These are phyloP conservation scores for Quillaja saponaria DNA, from an alignment of 306 rosid species.

Conservation along the genomic window DNA sequence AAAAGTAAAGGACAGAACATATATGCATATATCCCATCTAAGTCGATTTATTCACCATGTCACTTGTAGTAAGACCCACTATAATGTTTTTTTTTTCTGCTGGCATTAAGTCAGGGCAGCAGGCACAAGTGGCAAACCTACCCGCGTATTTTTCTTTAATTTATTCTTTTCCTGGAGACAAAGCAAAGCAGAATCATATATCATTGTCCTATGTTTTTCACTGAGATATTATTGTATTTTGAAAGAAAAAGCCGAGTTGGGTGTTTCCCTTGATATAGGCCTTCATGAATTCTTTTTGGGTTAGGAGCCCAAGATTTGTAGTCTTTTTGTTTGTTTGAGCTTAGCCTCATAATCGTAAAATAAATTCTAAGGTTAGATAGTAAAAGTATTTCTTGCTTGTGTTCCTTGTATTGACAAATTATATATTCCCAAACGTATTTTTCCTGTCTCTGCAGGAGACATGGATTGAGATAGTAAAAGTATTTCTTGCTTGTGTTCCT, in stretches of 20 bases:
- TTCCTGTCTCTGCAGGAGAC: too few species aligned
- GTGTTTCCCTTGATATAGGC: too few species aligned
- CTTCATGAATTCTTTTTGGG: not conserved
- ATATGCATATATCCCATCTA: too few species aligned
- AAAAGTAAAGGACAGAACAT: too few species aligned
- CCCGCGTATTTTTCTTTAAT: constrained; percentile 21
- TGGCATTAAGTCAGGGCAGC: constrained; percentile 26
- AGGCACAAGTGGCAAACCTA: constrained; percentile 23
- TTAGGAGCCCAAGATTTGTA: not conserved
- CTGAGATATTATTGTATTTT: constrained; percentile 22
- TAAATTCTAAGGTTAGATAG: constrained; percentile 72
- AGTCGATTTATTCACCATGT: too few species aligned
- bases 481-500: constrained; percentile 25
- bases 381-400: constrained; percentile 13
- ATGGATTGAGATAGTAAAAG: too few species aligned
- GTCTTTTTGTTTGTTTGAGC: too few species aligned
- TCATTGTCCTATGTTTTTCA: constrained; percentile 31
- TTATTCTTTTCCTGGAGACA: constrained; percentile 16
- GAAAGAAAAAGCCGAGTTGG: not conserved
- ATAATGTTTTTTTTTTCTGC: not conserved
- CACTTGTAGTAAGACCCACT: not conserved
- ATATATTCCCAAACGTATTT: too few species aligned
- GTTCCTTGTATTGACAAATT: too few species aligned
- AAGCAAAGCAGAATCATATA: constrained; percentile 39
- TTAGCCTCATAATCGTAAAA: constrained; percentile 83